Percentiles rank a stretch among this genome's conserved stretches.
These are phyloP conservation scores for Isoetes taiwanensis DNA, from an alignment of 75 land plant species.

Conservation along the genomic window DNA sequence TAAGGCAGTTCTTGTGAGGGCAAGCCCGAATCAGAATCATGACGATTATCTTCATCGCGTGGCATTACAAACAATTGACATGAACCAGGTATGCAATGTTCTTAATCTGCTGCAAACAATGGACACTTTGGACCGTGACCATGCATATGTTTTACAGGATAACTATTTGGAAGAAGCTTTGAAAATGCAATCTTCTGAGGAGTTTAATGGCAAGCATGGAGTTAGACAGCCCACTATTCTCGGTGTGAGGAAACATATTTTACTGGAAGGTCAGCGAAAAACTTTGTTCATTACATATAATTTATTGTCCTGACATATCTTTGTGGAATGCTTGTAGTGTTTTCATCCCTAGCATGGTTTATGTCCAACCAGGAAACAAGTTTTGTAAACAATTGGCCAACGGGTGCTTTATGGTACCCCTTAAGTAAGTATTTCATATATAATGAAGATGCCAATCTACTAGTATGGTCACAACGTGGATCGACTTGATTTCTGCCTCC, in stretches of 20 bases:
- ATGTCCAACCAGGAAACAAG: constrained; percentile 48
- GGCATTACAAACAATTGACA: constrained; percentile 95
- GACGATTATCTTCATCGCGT: constrained; percentile 87
- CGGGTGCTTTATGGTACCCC: constrained; percentile 32
- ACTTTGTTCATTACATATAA: neutral
- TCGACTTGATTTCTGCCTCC: no score
- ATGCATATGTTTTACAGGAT: no score
- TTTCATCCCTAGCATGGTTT: constrained; percentile 45
- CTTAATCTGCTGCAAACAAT: no score
- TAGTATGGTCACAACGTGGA: no score
- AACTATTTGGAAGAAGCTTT: constrained; percentile 96
- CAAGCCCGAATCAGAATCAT: constrained; percentile 97
- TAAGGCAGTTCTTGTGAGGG: constrained; percentile 91
- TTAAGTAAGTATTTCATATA: constrained; percentile 41
- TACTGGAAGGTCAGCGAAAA: constrained; percentile 73
- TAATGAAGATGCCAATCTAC: no score
- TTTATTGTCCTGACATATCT: neutral
- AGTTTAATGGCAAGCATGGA: constrained; percentile 60
- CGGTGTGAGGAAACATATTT: constrained; percentile 94
- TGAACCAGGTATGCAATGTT: constrained; percentile 96
- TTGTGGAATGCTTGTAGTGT: constrained; percentile 25
- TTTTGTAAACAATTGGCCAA: constrained; percentile 51
- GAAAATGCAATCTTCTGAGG: constrained; percentile 92
- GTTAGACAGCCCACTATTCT: constrained; percentile 69
- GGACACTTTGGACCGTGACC: no score